These are phyloP conservation scores for Penicillium argentinense DNA, from an alignment of 495 filamentous ascomycete genomes.

Conservation along the genomic window DNA sequence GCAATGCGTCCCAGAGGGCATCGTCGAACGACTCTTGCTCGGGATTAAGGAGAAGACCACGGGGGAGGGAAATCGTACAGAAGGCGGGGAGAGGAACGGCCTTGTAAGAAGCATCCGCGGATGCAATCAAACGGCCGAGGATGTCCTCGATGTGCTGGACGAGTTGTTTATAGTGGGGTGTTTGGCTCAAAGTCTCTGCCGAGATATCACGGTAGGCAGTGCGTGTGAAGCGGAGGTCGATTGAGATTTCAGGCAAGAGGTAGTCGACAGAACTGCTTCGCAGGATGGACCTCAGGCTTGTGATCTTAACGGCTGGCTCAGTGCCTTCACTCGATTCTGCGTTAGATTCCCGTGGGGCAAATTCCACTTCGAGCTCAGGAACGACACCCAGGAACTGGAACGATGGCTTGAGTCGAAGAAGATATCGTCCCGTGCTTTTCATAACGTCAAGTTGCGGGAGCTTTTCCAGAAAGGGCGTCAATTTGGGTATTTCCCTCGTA, in stretches of 20 bases:
- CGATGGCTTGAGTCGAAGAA: conserved; percentile 36
- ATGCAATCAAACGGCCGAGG: conserved; percentile 18
- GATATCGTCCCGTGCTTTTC: conserved; percentile 15
- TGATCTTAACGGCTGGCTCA: conserved; percentile 13
- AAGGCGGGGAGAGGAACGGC: conserved; percentile 29
- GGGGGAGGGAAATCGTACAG: conserved; percentile 32
- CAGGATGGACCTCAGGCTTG: conserved; percentile 30
- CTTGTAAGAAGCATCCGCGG: background rate
- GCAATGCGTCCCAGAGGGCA: background rate
- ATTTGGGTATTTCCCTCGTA: conserved; percentile 30
- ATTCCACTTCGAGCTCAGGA: conserved; percentile 39
- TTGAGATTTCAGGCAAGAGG: conserved; percentile 39
- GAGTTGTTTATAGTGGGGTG: conserved; percentile 6
- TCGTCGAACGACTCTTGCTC: conserved; percentile 2
- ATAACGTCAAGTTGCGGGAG: conserved; percentile 13
- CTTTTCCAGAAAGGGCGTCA: conserved; percentile 26
- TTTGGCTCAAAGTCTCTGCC: background rate
- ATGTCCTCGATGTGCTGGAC: conserved; percentile 19
- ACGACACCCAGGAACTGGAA: conserved; percentile 17
- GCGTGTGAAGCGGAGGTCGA: conserved; percentile 44
- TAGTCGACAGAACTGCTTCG: conserved; percentile 38
- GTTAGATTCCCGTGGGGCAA: conserved; percentile 3
- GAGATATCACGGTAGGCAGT: conserved; percentile 31
- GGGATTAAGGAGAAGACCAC: conserved; percentile 2
- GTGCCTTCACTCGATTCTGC: background rate